Evolutionary conservation across 371 early-diverging fungal genomes (phyloP), one percentile per base, ranked within the genome.

Genomic region (Mucor saturninus): DNA sequence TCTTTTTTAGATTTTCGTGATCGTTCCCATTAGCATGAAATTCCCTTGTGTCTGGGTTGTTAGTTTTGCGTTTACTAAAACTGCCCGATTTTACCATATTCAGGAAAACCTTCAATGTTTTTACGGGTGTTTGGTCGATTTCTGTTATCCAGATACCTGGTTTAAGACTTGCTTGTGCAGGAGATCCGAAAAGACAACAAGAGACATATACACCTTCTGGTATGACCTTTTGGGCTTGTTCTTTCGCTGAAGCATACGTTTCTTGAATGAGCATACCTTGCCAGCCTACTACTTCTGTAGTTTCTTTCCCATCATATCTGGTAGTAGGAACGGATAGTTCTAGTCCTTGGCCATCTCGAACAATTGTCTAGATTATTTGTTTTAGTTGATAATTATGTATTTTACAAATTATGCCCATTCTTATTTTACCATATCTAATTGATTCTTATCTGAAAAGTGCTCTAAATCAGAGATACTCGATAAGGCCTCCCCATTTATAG

Each of bases 191-290:
- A 15, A 84, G 74, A 32, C 85, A 78, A 71, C 77, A 81, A 48
- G 90, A 80, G 2, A 95, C 86, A 74, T 95, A 96, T 9, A 95
- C 89, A 4, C 83, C 80, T 1, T 83, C 73, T 0, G 94, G 95
- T 11, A 91, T 72, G 3, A 73, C 62, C 6, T 85, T 82, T 37
- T 59, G 68, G 29, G 88, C 81, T 69, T 95, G 96, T 64, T 93
- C 92, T 39, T 85, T 79, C 1, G 92, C 95, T 0, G 95, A 93
- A 13, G 82, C 69, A 71, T 93, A 91, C 0, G 95, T 90, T 48
- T 74, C 69, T 68, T 93, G 92, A 14, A 95, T 72, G 7, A 92
- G 62, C 6, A 94, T 92, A 3, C 97, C 96, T 10, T 90, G 90
- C 96, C 97, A 96, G 11, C 89, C 80, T 26, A 95, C 80, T 14